phyloP scores from a whole-genome alignment of 2,329 filamentous ascomycete species.

The Xylariaceae sp. region DNA sequence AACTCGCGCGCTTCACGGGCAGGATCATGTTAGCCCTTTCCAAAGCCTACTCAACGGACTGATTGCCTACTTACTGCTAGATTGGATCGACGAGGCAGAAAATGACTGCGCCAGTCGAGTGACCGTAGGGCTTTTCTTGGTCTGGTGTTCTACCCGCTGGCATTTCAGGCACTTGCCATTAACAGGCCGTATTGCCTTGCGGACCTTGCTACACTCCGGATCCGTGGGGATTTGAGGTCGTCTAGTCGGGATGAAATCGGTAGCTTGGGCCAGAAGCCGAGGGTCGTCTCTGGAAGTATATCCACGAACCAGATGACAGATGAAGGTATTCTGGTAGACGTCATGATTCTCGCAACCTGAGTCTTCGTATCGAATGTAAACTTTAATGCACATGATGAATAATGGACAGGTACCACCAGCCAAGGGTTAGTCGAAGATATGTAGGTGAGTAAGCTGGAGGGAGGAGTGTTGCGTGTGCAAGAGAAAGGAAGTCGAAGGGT shows the following conservation, averaged over 20 bases:
- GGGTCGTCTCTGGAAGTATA: constrained; percentile 16
- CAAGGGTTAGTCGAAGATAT: background rate
- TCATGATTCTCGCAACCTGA: constrained; percentile 29
- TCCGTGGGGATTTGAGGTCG: constrained; percentile 20
- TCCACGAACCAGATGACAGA: constrained; percentile 27
- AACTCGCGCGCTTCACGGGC: constrained; percentile 1
- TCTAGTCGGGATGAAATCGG: too few species aligned
- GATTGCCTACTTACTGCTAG: constrained; percentile 5
- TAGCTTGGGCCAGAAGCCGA: constrained; percentile 21
- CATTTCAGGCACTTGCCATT: constrained; percentile 20
- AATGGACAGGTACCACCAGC: too few species aligned
- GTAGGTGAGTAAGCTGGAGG: background rate
- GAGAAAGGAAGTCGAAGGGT: too few species aligned
- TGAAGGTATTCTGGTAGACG: constrained; percentile 34
- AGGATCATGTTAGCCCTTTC: background rate
- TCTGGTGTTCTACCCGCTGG: background rate
- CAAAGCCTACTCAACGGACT: background rate
- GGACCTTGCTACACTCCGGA: constrained; percentile 17
- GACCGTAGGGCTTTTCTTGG: background rate
- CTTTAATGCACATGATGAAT: constrained; percentile 34
- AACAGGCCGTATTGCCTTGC: constrained; percentile 20
- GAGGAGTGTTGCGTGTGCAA: too few species aligned
- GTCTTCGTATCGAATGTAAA: constrained; percentile 25
- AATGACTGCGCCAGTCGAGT: background rate
- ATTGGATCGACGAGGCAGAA: background rate